Conservation (phyloP, 768 basidiomycete genomes). For the Lactarius deliciosus region DNA sequence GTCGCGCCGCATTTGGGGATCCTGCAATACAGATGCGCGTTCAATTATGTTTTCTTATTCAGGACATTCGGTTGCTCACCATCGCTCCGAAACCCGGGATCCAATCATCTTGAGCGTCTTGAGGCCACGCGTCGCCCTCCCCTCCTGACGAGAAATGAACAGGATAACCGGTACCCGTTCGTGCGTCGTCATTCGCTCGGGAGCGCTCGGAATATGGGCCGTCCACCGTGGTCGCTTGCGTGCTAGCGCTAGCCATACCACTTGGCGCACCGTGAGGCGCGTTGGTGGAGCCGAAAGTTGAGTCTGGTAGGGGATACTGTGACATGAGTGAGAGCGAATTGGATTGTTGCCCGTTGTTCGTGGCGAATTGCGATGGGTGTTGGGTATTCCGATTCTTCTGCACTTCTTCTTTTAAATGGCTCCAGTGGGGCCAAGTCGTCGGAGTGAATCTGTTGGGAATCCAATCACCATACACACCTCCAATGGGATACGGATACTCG, state of each 20-base stretch:
- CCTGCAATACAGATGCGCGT: neutral
- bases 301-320: slow-evolving; percentile 2
- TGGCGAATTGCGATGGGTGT: slow-evolving; percentile 1
- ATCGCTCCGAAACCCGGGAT: slow-evolving; percentile 20
- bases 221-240: slow-evolving; percentile 9
- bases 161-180: neutral
- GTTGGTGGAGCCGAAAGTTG: slow-evolving; percentile 9
- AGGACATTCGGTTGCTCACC: slow-evolving; percentile 14
- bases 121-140: slow-evolving; percentile 9
- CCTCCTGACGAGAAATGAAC: neutral
- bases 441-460: neutral
- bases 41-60: neutral
- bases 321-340: slow-evolving; percentile 13
- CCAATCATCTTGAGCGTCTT: slow-evolving; percentile 19
- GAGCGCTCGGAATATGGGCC: slow-evolving; percentile 5
- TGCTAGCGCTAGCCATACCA: neutral
- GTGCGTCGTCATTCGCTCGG: slow-evolving; percentile 7
- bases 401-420: slow-evolving; percentile 2
- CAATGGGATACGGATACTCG: slow-evolving; percentile 5
- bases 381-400: neutral
- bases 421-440: neutral
- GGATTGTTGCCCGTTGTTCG: neutral
- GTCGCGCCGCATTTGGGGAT: slow-evolving; percentile 18
- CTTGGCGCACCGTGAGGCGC: slow-evolving; percentile 5
- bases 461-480: neutral